Evolutionary conservation across 2,329 filamentous ascomycete genomes (phyloP).

Genomic region (Aureobasidium sp.): DNA sequence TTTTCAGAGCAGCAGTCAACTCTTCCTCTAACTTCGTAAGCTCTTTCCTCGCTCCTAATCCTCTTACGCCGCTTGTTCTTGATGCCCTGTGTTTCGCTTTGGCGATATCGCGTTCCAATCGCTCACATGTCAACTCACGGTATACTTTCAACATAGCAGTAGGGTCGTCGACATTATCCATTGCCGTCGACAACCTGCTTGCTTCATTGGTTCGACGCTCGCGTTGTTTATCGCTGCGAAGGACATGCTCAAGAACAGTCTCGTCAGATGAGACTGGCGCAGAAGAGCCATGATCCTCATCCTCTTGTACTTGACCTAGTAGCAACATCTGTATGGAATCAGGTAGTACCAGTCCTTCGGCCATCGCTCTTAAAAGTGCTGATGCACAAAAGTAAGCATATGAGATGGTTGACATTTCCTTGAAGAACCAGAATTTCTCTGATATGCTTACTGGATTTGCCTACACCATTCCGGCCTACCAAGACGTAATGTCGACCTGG

Average conservation of each 20-base stretch:
- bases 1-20: conserved; percentile 35
- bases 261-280: background rate
- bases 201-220: conserved; percentile 16
- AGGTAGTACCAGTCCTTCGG: conserved; percentile 67
- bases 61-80: conserved; percentile 64
- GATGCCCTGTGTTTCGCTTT: conserved; percentile 50
- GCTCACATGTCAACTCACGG: conserved; percentile 14
- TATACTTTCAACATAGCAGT: conserved; percentile 14
- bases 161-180: conserved; percentile 7
- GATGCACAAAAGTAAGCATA: background rate
- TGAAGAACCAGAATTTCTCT: too few species aligned
- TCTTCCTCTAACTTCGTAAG: conserved; percentile 60
- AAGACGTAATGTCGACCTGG: conserved; percentile 67
- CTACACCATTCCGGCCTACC: conserved; percentile 71
- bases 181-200: background rate
- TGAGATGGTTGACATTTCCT: too few species aligned
- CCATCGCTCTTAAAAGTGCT: conserved; percentile 67
- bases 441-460: conserved; percentile 60
- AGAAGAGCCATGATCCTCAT: background rate
- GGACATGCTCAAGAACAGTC: conserved; percentile 20
- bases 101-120: conserved; percentile 14
- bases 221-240: conserved; percentile 17
- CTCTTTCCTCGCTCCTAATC: conserved; percentile 66
- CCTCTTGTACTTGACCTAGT: conserved; percentile 54
- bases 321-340: conserved; percentile 57